A percentile compares a stretch with the other conserved stretches of the same genome.
Evolutionary conservation across 768 basidiomycete genomes (phyloP).

Genomic region (Rhizopogon rudus): DNA sequence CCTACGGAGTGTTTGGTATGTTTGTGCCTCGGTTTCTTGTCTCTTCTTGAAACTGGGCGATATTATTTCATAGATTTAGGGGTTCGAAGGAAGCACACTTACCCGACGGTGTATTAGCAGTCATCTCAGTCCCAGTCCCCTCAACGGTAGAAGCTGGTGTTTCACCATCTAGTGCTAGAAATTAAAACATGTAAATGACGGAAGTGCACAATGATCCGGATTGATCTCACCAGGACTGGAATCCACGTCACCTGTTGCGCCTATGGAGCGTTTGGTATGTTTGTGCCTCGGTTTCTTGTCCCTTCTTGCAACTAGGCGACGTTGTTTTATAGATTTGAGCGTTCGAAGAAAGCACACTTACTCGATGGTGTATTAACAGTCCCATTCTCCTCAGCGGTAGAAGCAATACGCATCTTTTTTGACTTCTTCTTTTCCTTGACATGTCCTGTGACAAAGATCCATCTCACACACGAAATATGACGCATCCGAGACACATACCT

Average conservation of each 20-base stretch:
- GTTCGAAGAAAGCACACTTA: neutral
- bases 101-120: neutral
- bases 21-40: constrained; percentile 13
- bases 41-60: constrained; percentile 1
- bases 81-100: neutral
- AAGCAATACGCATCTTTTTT: neutral
- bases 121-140: neutral
- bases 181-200: neutral
- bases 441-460: constrained; percentile 5
- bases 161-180: neutral
- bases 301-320: neutral
- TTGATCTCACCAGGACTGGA: neutral
- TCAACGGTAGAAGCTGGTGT: neutral
- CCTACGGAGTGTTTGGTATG: neutral
- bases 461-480: constrained; percentile 1
- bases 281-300: constrained; percentile 13
- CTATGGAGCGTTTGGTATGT: neutral
- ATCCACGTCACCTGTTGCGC: neutral
- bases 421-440: constrained; percentile 11
- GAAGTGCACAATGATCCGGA: no score
- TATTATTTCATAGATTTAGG: neutral
- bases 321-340: neutral
- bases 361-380: neutral
- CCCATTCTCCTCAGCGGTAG: neutral
- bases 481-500: constrained; percentile 7